Base-by-base conservation (phyloP, 23 red algal genomes). In the Gracilaria domingensis region DNA sequence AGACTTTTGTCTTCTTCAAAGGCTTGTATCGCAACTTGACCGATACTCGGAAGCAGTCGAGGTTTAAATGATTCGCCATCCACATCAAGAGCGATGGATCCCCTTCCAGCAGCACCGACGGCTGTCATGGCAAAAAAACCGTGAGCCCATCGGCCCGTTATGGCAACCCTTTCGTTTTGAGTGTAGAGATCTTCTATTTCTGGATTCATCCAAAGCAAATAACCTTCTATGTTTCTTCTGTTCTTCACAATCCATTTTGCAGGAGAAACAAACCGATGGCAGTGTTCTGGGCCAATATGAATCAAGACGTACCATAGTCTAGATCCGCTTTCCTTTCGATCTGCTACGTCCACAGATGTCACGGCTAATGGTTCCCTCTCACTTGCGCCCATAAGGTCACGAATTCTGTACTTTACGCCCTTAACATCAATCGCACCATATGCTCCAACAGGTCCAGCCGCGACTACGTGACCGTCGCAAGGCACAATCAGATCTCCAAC, bases 371-470 rank as follows among this genome's bases (percentile, higher is more conserved):
- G 87, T 26, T 90, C 87, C 20, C 76, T 59, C 64, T 90, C 87
- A 50, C 37, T 53, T 5, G 87, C 87, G 9, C 87, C 76, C 50
- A 90, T 39, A 6, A 90, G 26, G 49, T 90, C 87, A 0, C 79
- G 89, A 42, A 80, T 55, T 37, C 79, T 48, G 35, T 86, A 84
- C 61, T 71, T 82, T 2, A 83, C 17, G 33, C 71, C 79, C 48
- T 93, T 93, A 7, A 93, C 89, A 26, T 93, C 75, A 40, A 86
- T 86, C 11, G 73, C 37, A 17, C 89, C 89, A 30, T 83, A 85
- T 20, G 81, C 89, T 74, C 73, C 89, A 57, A 84, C 67, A 47
- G 83, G 69, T 18, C 83, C 89, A 45, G 79, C 79, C 8, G 76
- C 89, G 3, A 80, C n/a, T 17, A 86, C 89, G 49, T 17, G 61